A percentile compares a stretch with the other conserved stretches of the same genome.
Conservation (phyloP, 192 early-diverging fungal genomes). For the Coemansia umbellata region DNA sequence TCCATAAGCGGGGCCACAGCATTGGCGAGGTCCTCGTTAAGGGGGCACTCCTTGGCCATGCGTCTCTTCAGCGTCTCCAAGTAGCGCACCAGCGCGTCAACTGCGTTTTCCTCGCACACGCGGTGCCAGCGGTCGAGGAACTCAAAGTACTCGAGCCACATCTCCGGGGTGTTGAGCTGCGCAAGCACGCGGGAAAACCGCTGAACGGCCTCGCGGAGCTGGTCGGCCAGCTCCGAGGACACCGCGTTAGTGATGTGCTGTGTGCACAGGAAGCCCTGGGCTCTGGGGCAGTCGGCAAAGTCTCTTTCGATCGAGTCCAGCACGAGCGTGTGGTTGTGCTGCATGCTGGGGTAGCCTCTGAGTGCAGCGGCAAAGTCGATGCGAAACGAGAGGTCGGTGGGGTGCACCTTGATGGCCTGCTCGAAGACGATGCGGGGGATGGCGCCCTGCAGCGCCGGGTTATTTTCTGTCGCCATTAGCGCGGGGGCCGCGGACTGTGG, state of each 20-base stretch:
- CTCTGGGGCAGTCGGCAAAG: conserved; percentile 24
- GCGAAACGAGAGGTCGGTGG: conserved; percentile 70
- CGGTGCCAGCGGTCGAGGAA: conserved; percentile 57
- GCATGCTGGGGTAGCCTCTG: conserved; percentile 50
- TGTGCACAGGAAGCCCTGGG: conserved; percentile 58
- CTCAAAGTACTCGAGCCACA: conserved; percentile 61
- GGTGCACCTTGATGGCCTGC: conserved; percentile 77
- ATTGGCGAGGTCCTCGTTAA: conserved; percentile 55
- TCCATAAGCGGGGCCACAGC: neutral
- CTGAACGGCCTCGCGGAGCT: conserved; percentile 44
- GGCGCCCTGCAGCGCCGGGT: conserved; percentile 66
- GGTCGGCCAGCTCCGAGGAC: conserved; percentile 56
- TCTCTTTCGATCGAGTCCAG: conserved; percentile 26
- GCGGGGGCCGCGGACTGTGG: conserved; percentile 27
- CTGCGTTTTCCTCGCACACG: neutral
- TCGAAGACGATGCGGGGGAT: conserved; percentile 72
- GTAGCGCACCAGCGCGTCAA: neutral
- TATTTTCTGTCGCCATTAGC: conserved; percentile 43
- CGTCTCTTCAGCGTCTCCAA: conserved; percentile 53
- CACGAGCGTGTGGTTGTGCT: conserved; percentile 11
- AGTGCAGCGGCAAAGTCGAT: conserved; percentile 66
- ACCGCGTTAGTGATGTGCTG: conserved; percentile 46
- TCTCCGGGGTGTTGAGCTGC: conserved; percentile 29
- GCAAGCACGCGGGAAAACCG: neutral
- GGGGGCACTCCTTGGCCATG: conserved; percentile 36